A percentile compares a stretch with the other conserved stretches of the same genome.
phyloP scores from a whole-genome alignment of 2,329 filamentous ascomycete species.

The Venturia carpophila region DNA sequence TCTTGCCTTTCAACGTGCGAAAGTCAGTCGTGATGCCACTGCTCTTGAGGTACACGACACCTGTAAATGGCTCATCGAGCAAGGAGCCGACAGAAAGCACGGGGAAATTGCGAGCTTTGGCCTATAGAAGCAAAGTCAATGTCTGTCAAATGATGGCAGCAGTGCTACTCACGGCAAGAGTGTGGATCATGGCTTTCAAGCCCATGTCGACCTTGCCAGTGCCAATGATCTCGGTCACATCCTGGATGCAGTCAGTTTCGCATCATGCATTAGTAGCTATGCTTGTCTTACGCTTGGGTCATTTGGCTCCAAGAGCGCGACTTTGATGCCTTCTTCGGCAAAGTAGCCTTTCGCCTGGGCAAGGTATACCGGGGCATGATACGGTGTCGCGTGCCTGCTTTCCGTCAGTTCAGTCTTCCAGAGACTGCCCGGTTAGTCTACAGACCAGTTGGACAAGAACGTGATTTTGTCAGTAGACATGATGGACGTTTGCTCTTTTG shows the following conservation, averaged over 20 bases:
- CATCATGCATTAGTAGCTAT: neutral
- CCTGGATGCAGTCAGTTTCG: constrained; percentile 32
- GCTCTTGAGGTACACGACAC: constrained; percentile 66
- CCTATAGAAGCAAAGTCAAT: constrained; percentile 36
- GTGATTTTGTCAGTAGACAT: constrained; percentile 83
- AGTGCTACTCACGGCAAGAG: constrained; percentile 51
- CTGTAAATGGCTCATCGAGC: constrained; percentile 72
- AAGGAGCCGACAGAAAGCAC: constrained; percentile 66
- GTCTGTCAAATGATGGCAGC: constrained; percentile 8
- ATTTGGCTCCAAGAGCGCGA: constrained; percentile 69
- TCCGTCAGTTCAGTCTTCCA: constrained; percentile 19
- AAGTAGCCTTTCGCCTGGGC: constrained; percentile 70
- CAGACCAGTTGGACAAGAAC: constrained; percentile 75
- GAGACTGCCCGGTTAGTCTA: constrained; percentile 18
- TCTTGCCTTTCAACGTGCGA: constrained; percentile 64
- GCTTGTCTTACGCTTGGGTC: constrained; percentile 56
- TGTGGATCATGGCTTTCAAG: constrained; percentile 81
- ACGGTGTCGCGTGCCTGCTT: constrained; percentile 70
- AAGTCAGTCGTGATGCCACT: constrained; percentile 71
- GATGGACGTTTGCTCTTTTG: constrained; percentile 35
- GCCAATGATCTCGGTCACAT: constrained; percentile 76
- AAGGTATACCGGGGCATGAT: constrained; percentile 70
- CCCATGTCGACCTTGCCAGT: constrained; percentile 68
- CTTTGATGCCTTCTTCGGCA: constrained; percentile 67
- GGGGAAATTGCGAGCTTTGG: constrained; percentile 67